Conservation (phyloP, 2,329 filamentous ascomycete species). For the Aspergillus persii region DNA sequence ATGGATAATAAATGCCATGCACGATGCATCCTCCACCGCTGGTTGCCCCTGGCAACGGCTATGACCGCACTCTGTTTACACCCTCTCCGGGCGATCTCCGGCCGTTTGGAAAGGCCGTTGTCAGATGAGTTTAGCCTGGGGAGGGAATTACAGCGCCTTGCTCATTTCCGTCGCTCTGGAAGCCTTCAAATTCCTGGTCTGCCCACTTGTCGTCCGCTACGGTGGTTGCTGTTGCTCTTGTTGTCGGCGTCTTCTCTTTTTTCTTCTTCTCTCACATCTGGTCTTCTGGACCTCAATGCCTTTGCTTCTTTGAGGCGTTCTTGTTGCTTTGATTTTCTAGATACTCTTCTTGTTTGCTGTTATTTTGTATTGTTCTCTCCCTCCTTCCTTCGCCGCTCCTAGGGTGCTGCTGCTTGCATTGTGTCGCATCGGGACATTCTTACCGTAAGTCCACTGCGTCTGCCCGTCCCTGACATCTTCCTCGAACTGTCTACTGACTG, state of each 20-base stretch:
- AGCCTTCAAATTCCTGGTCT: constrained; percentile 30
- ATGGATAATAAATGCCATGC: neutral
- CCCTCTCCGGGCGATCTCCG: constrained; percentile 22
- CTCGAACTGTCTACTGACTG: constrained; percentile 3
- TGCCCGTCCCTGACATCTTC: neutral
- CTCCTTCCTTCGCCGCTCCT: neutral
- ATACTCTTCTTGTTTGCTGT: neutral
- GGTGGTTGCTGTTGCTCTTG: constrained; percentile 14
- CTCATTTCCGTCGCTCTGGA: constrained; percentile 19
- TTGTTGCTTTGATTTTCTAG: neutral
- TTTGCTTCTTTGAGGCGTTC: neutral
- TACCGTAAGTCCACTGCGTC: constrained; percentile 16
- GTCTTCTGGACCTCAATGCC: neutral
- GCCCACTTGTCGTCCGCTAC: constrained; percentile 16
- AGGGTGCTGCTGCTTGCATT: neutral
- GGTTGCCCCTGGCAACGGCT: constrained; percentile 35
- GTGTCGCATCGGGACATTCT: constrained; percentile 7
- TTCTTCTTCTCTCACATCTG: constrained; percentile 4
- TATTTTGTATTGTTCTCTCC: neutral
- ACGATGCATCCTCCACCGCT: constrained; percentile 13
- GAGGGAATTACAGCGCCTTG: constrained; percentile 25
- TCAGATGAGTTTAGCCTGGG: constrained; percentile 17
- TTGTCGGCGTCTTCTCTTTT: constrained; percentile 12
- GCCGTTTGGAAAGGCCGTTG: constrained; percentile 17
- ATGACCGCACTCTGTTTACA: constrained; percentile 34